Base-by-base conservation (phyloP, 2,329 filamentous ascomycete genomes). In the Botryosphaeria agaves region DNA sequence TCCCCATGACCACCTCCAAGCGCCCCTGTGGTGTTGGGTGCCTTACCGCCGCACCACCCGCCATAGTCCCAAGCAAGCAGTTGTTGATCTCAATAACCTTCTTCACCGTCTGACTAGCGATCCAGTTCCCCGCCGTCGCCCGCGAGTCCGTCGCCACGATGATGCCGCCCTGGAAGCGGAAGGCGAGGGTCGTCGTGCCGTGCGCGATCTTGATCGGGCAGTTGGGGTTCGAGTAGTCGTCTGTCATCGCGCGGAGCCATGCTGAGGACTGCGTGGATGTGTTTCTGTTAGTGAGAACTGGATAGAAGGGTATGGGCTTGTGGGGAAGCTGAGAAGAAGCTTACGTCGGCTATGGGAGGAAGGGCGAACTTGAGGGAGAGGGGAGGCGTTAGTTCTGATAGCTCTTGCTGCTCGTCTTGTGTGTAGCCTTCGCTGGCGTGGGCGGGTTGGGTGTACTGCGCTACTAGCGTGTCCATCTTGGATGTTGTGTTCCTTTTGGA, bases 201-300 rank as follows among this genome's bases (percentile, higher is more conserved):
- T 98, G 89, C 40, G 89, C 89, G 48, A 98, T 85, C 71, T 98
- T 98, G 71, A 98, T 98, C 45, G 89, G 89, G 60, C 85, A 94
- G 60, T 80, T 74, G 36, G 89, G 84, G 66, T 98, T 98, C 47
- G 84, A 76, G 58, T 85, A 76, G 70, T 98, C 89, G 64, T 98
- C 89, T 44, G 89, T 95, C 57, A 83, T 83, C 45, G 89, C 82
- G 53, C 89, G 85, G 49, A 98, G 82, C 79, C 89, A 98, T 48
- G 83, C 74, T 40, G 84, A 80, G 44, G 83, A 80, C 81, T 93
- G 52, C 21, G 40, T 30, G 37, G 14, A 7, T 27, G 14, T 12
- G 35, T 35, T 31, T 34, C 35, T 19, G 17, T 8, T 11, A 30
- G 5, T 18, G 21, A 14, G 26, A 24, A 34, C 16, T 11, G 17